phyloP scores from a whole-genome alignment of 352 stramenopile genomes.

The Aphanomyces invadans region DNA sequence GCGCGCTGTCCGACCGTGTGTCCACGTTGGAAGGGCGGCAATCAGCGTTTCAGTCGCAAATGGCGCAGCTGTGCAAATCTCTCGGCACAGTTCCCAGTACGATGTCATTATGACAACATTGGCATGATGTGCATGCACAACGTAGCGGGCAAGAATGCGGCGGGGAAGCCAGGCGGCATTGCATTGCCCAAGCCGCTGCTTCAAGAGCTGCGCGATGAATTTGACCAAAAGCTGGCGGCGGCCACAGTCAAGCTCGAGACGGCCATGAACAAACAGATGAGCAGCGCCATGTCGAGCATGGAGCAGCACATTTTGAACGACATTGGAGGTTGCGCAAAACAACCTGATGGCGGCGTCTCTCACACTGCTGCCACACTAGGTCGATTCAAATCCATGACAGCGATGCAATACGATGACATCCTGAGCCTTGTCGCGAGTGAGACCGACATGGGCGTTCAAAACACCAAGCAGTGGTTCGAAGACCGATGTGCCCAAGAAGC shows the following conservation, averaged over 20 bases:
- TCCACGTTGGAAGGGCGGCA: slow-evolving; percentile 69
- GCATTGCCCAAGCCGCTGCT: slow-evolving; percentile 45
- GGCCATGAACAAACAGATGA: slow-evolving; percentile 29
- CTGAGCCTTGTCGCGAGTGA: slow-evolving; percentile 46
- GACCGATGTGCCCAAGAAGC: slow-evolving; percentile 49
- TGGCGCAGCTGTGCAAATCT: slow-evolving; percentile 69
- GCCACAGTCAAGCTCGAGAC: slow-evolving; percentile 33
- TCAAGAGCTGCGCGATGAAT: slow-evolving; percentile 63
- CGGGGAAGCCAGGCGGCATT: slow-evolving; percentile 17
- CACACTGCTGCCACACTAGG: too few relatives aligned
- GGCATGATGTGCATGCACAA: neutral
- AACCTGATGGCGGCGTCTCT: neutral
- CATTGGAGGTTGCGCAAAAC: slow-evolving; percentile 8
- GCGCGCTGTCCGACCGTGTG: slow-evolving; percentile 57
- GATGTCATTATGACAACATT: too few relatives aligned
- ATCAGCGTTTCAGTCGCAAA: slow-evolving; percentile 71
- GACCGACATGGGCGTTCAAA: slow-evolving; percentile 60
- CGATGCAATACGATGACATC: slow-evolving; percentile 24
- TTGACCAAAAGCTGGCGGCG: slow-evolving; percentile 47
- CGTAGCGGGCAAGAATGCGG: slow-evolving; percentile 21
- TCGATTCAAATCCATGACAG: slow-evolving; percentile 24
- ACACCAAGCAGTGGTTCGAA: slow-evolving; percentile 61
- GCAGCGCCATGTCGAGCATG: slow-evolving; percentile 10
- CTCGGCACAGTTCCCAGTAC: slow-evolving; percentile 55
- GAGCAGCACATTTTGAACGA: slow-evolving; percentile 24